These are phyloP conservation scores for Fusarium cicatricum DNA, from an alignment of 2,329 filamentous ascomycete genomes.

Conservation along the genomic window DNA sequence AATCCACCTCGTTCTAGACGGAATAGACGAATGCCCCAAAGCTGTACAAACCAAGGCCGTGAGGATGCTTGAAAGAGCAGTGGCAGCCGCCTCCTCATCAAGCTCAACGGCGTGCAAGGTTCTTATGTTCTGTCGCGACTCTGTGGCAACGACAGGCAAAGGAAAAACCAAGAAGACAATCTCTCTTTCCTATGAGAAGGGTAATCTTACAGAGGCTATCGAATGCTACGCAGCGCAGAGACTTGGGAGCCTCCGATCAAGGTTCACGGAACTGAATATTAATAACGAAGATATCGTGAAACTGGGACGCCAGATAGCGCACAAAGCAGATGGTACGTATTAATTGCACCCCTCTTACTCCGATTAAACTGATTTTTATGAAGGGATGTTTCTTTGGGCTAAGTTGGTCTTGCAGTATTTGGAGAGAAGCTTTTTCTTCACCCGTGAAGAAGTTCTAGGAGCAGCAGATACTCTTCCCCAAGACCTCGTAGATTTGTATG, in stretches of 20 bases:
- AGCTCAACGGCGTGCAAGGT: neutral
- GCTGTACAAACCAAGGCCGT: neutral
- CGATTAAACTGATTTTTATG: neutral
- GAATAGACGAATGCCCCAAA: neutral
- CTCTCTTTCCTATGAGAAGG: constrained; percentile 2
- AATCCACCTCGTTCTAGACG: constrained; percentile 1
- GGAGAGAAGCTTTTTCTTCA: neutral
- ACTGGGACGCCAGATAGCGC: neutral
- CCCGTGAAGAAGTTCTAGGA: constrained; percentile 21
- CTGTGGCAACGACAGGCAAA: neutral
- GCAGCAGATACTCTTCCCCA: constrained; percentile 39
- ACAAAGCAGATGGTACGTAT: constrained; percentile 6
- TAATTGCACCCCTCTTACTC: neutral
- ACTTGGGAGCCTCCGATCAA: neutral
- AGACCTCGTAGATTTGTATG: constrained; percentile 22
- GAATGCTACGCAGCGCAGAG: neutral
- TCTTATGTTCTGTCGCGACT: neutral
- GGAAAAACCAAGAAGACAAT: neutral
- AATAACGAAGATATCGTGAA: neutral
- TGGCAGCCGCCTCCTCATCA: neutral
- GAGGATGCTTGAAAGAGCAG: neutral
- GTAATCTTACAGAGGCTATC: neutral
- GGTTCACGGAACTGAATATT: neutral
- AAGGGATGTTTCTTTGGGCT: constrained; percentile 13
- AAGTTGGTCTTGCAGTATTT: constrained; percentile 1